Evolutionary conservation across 2,329 filamentous ascomycete genomes (phyloP).

Genomic region (Cytospora piceae): DNA sequence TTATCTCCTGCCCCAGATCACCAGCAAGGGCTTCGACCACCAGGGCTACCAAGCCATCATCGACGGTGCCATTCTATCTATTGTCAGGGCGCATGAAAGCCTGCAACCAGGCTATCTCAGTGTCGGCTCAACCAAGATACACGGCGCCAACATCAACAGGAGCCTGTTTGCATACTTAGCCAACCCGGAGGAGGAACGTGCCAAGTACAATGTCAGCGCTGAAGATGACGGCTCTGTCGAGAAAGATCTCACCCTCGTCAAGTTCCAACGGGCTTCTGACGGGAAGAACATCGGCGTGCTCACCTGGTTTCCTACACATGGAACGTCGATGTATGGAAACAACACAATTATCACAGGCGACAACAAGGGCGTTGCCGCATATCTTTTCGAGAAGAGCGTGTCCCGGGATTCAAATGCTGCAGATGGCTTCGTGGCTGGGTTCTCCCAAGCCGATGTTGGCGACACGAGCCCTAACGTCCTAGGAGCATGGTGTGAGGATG

Average conservation of each 20-base stretch:
- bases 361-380: slow-evolving; percentile 92
- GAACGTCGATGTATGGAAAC: slow-evolving; percentile 87
- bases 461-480: slow-evolving; percentile 89
- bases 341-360: slow-evolving; percentile 92
- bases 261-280: slow-evolving; percentile 75
- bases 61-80: slow-evolving; percentile 78
- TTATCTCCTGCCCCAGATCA: slow-evolving; percentile 87
- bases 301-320: slow-evolving; percentile 92
- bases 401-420: slow-evolving; percentile 57
- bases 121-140: slow-evolving; percentile 69
- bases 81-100: slow-evolving; percentile 77
- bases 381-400: slow-evolving; percentile 76
- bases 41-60: slow-evolving; percentile 88
- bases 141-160: slow-evolving; percentile 83
- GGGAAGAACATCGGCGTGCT: slow-evolving; percentile 78
- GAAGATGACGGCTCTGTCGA: slow-evolving; percentile 62
- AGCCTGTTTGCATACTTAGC: slow-evolving; percentile 86
- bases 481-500: slow-evolving; percentile 89
- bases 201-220: slow-evolving; percentile 60
- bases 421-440: slow-evolving; percentile 81
- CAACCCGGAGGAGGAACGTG: slow-evolving; percentile 78
- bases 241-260: slow-evolving; percentile 77
- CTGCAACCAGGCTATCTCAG: slow-evolving; percentile 68
- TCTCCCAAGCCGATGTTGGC: slow-evolving; percentile 88
- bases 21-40: slow-evolving; percentile 80